A percentile compares a stretch with the other conserved stretches of the same genome.
Conservation (phyloP, 192 early-diverging fungal genomes). For the Rhizophagus sp. region DNA sequence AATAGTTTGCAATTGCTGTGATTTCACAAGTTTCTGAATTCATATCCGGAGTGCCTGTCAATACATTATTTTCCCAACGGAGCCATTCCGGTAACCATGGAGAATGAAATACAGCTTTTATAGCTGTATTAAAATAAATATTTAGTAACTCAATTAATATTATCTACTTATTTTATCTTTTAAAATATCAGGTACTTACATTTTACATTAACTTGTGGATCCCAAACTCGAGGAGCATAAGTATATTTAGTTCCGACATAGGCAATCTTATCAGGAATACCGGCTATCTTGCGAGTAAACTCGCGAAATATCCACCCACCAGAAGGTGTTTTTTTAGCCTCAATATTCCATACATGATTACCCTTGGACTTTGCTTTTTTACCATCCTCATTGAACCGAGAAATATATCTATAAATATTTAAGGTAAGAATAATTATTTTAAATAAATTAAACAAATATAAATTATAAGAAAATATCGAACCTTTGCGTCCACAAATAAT, state of each 20-base stretch:
- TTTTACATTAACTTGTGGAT: conserved; percentile 69
- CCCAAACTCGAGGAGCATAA: conserved; percentile 72
- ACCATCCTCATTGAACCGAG: conserved; percentile 80
- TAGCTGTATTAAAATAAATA: conserved; percentile 40
- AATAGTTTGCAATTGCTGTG: conserved; percentile 66
- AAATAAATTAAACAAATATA: background rate
- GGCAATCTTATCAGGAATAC: conserved; percentile 63
- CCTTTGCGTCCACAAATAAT: conserved; percentile 71
- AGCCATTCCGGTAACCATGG: conserved; percentile 74
- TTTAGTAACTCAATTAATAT: background rate
- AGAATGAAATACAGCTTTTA: conserved; percentile 70
- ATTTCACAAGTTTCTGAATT: conserved; percentile 61
- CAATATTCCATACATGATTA: conserved; percentile 80
- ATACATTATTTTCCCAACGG: conserved; percentile 70
- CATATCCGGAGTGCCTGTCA: conserved; percentile 61
- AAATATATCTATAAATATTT: conserved; percentile 55
- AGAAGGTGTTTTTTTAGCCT: conserved; percentile 69
- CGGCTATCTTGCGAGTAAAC: conserved; percentile 67
- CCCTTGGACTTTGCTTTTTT: conserved; percentile 80
- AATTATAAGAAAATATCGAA: background rate
- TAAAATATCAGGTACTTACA: conserved; percentile 15
- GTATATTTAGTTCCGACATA: conserved; percentile 62
- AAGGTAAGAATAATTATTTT: background rate
- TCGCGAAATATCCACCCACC: conserved; percentile 74
- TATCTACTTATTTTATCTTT: background rate